Evolutionary conservation across 495 filamentous ascomycete genomes (phyloP).

Genomic region (Lentithecium fluviatile): DNA sequence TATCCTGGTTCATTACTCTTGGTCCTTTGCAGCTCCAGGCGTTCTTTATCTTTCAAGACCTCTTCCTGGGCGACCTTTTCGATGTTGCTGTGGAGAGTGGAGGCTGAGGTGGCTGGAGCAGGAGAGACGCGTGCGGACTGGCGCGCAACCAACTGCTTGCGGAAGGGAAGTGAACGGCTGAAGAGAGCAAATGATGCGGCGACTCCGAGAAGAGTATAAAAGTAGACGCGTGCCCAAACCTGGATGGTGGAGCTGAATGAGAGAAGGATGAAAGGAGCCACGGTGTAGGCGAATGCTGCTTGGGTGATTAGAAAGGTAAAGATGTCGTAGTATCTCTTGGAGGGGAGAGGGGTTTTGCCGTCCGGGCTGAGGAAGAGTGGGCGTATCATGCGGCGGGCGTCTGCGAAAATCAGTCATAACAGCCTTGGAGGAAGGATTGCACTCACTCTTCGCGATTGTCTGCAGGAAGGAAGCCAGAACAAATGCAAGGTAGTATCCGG

Average conservation of each 20-base stretch:
- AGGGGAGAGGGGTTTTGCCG: slow-evolving; percentile 60
- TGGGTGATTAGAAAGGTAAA: slow-evolving; percentile 79
- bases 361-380: slow-evolving; percentile 87
- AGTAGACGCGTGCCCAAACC: slow-evolving; percentile 86
- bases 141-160: slow-evolving; percentile 52
- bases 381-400: slow-evolving; percentile 73
- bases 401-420: slow-evolving; percentile 17
- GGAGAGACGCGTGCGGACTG: slow-evolving; percentile 37
- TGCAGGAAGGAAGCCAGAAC: slow-evolving; percentile 86
- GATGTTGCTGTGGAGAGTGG: slow-evolving; percentile 26
- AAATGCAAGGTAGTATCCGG: slow-evolving; percentile 92
- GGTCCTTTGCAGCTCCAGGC: not conserved
- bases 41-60: slow-evolving; percentile 30
- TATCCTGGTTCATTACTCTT: slow-evolving; percentile 26
- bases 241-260: slow-evolving; percentile 61
- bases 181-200: slow-evolving; percentile 68
- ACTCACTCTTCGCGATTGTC: slow-evolving; percentile 87
- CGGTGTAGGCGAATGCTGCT: slow-evolving; percentile 75
- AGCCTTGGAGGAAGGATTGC: not conserved
- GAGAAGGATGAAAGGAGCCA: slow-evolving; percentile 80
- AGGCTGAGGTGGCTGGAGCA: not conserved
- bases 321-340: slow-evolving; percentile 86
- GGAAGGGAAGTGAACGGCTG: slow-evolving; percentile 26
- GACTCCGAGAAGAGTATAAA: slow-evolving; percentile 75
- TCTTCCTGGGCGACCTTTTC: slow-evolving; percentile 32